Evolutionary conservation across 2,329 filamentous ascomycete species (phyloP).

Genomic region (Seiridium cupressi): DNA sequence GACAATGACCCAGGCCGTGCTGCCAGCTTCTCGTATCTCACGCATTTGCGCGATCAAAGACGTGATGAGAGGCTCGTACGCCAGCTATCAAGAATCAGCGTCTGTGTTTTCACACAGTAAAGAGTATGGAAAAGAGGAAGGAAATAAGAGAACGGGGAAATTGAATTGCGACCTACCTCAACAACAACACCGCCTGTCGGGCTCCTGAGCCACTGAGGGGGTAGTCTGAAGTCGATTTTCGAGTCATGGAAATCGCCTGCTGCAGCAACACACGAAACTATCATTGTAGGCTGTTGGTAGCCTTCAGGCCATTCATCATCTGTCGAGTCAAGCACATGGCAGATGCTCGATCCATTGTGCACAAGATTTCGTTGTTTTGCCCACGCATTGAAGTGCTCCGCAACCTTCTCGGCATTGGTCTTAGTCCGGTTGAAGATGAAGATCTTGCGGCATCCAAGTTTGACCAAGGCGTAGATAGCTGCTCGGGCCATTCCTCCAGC

Average conservation of each 20-base stretch:
- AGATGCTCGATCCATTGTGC: constrained; percentile 36
- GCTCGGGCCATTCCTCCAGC: constrained; percentile 72
- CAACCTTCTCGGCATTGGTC: constrained; percentile 59
- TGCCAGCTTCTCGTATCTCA: constrained; percentile 41
- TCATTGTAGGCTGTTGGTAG: constrained; percentile 65
- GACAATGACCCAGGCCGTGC: constrained; percentile 66
- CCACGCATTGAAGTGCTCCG: constrained; percentile 64
- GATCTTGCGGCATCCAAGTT: constrained; percentile 70
- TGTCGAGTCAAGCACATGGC: constrained; percentile 56
- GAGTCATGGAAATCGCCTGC: constrained; percentile 58
- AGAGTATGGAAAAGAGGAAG: too few relatives aligned
- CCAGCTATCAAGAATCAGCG: constrained; percentile 38
- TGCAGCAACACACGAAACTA: constrained; percentile 70
- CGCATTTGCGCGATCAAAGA: constrained; percentile 68
- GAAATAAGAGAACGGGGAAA: too few relatives aligned
- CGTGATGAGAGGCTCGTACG: constrained; percentile 70
- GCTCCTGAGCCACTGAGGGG: constrained; percentile 66
- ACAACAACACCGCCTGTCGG: constrained; percentile 71
- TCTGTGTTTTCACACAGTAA: background rate
- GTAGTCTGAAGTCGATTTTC: constrained; percentile 68
- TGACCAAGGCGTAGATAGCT: constrained; percentile 71
- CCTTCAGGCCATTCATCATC: constrained; percentile 61
- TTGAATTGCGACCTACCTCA: constrained; percentile 40
- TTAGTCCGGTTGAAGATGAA: constrained; percentile 69
- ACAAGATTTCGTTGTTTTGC: constrained; percentile 30